Base-by-base conservation (phyloP, 768 basidiomycete genomes). In the Boletus pseudo-olivaceus region DNA sequence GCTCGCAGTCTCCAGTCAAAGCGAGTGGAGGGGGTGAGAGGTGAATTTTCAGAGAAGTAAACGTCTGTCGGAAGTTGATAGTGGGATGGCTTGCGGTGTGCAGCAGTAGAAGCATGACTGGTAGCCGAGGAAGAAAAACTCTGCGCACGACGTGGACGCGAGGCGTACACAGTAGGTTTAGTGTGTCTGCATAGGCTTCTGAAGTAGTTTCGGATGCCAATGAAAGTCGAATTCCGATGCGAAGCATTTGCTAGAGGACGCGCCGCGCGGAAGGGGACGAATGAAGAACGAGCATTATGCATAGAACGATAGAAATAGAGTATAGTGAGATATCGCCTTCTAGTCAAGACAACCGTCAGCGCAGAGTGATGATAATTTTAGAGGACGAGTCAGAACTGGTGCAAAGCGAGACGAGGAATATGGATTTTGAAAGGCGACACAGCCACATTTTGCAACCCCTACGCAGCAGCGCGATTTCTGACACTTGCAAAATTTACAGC, bases 1-100 rank as follows among this genome's bases (percentile, higher is more conserved):
- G 84, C 78, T 19, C 82, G 75, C 37, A 74, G 61, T 39, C 83
- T 75, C 87, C 87, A 88, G 61, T 88, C 81, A 65, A 82, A 85
- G 7, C 86, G 62, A 29, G 62, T 27, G 11, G 65, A 56, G 11
- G 70, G 64, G 1, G 48, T 27, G 17, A 68, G 63, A 26, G 68
- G 67, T 1, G 67, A 68, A 45, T 58, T 51, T 51, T 68, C 70
- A 26, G 70, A 64, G 14, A 72, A 72, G 50, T 62, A 70, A 1
- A 47, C 47, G 39, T 70, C 69, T 6, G 61, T 57, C n/a, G 68
- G 61, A 10, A 68, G 59, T 19, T 64, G 55, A 17, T 59, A 55
- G 7, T 54, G 56, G 27, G 62, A 58, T 14, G 58, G 56, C 23
- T 61, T 62, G 47, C 23, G 20, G 29, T 10, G 55, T 23, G 58